phyloP scores from a whole-genome alignment of 192 early-diverging fungal species.

The Chytriomyces hyalinus region DNA sequence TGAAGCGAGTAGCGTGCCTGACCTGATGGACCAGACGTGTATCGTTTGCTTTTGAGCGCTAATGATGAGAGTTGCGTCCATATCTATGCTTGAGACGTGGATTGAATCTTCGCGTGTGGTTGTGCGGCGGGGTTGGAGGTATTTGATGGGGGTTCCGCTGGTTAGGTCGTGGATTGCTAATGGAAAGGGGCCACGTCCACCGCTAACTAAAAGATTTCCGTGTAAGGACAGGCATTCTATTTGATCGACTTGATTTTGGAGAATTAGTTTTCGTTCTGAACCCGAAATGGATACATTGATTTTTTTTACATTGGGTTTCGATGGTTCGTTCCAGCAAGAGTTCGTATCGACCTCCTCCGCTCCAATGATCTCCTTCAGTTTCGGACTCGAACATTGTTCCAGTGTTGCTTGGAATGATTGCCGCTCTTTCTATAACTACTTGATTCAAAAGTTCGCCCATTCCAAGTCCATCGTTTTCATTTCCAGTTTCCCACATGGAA shows the following conservation, averaged over 20 bases:
- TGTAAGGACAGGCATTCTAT: conserved; percentile 26
- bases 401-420: not conserved
- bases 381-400: not conserved
- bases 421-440: not conserved
- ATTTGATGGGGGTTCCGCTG: not conserved
- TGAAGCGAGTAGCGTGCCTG: not conserved
- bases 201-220: conserved; percentile 4
- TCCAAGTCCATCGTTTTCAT: conserved; percentile 17
- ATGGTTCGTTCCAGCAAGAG: conserved; percentile 5
- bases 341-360: conserved; percentile 21
- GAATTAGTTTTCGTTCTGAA: not conserved
- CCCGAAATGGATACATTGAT: not conserved
- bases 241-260: conserved; percentile 13
- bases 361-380: not conserved
- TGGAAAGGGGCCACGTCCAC: conserved; percentile 13
- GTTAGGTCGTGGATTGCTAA: not conserved
- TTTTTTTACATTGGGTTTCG: conserved; percentile 12
- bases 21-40: not conserved
- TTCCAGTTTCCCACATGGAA: conserved; percentile 24
- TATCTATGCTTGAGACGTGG: conserved; percentile 13
- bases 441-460: conserved; percentile 21
- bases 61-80: not conserved
- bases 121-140: not conserved
- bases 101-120: not conserved
- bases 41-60: conserved; percentile 19